Evolutionary conservation across 2,329 filamentous ascomycete genomes (phyloP).

Genomic region (Penicillium sp.): DNA sequence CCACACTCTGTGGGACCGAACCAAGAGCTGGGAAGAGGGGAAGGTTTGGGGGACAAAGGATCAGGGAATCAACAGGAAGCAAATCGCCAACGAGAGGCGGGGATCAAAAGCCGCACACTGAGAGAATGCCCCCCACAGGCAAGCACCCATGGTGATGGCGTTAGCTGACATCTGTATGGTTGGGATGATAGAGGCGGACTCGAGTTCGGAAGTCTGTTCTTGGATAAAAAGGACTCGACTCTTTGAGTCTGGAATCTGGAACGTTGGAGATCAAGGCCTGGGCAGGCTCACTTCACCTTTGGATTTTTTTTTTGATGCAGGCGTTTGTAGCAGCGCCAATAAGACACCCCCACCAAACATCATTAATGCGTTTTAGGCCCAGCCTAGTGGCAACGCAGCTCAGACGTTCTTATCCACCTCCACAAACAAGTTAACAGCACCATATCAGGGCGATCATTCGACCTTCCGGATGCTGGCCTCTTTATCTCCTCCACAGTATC

Average conservation of each 20-base stretch:
- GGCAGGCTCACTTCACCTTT: not conserved
- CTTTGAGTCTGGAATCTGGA: not conserved
- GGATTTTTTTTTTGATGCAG: not conserved
- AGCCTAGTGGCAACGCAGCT: slow-evolving; percentile 12
- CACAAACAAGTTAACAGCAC: not conserved
- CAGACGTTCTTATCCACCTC: slow-evolving; percentile 2
- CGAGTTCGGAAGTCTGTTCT: not conserved
- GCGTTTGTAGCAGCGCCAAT: not conserved
- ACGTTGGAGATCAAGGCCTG: not conserved
- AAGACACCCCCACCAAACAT: not conserved
- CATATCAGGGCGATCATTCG: slow-evolving; percentile 9
- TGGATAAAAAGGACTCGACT: slow-evolving; percentile 1
- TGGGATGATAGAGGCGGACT: not conserved
- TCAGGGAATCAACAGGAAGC: not conserved
- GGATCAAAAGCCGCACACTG: not conserved
- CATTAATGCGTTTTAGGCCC: slow-evolving; percentile 12
- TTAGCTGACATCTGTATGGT: not conserved
- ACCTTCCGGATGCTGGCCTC: not conserved
- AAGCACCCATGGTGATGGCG: not conserved
- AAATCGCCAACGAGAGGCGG: not conserved
- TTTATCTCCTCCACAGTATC: not conserved
- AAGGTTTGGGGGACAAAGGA: not conserved
- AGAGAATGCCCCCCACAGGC: not conserved
- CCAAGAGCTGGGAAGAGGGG: not conserved
- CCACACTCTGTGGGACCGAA: slow-evolving; percentile 1